Evolutionary conservation across 805 yeast species (phyloP).

Genomic region (Candida tammaniensis): DNA sequence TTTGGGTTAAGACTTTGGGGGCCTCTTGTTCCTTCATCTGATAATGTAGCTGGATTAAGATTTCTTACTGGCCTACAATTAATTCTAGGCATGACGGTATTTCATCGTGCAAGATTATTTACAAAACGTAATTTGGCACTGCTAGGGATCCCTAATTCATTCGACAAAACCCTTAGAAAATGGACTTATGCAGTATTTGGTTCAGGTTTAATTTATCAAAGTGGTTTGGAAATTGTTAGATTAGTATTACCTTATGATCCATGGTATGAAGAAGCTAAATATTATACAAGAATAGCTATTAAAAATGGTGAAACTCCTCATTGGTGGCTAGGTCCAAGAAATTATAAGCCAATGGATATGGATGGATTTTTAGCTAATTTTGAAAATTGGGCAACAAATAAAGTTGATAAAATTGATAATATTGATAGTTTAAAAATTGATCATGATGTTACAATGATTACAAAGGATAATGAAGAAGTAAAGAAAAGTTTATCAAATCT

Average conservation of each 20-base stretch:
- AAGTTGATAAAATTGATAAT: not conserved
- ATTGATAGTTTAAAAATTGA: not conserved
- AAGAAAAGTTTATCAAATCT: constrained; percentile 2
- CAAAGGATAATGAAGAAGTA: not conserved
- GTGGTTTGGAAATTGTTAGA: constrained; percentile 57
- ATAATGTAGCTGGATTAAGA: constrained; percentile 53
- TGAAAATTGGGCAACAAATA: constrained; percentile 8
- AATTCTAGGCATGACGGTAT: constrained; percentile 39
- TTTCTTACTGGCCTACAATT: constrained; percentile 53
- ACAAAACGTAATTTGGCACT: constrained; percentile 11
- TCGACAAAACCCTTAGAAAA: constrained; percentile 14
- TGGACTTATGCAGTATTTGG: constrained; percentile 31
- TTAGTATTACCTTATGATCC: constrained; percentile 54
- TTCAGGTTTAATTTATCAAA: constrained; percentile 45
- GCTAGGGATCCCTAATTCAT: constrained; percentile 13
- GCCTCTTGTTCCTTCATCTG: constrained; percentile 72
- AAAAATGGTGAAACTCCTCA: constrained; percentile 47
- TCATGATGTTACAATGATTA: constrained; percentile 3
- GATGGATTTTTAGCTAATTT: constrained; percentile 32
- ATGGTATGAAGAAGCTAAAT: constrained; percentile 66
- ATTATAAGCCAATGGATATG: constrained; percentile 50
- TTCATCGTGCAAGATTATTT: constrained; percentile 18
- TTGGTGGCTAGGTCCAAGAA: constrained; percentile 69
- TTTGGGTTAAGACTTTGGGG: constrained; percentile 65
- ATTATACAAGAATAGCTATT: constrained; percentile 50